A percentile compares a stretch with the other conserved stretches of the same genome.
These are phyloP conservation scores for Pleomassaria siparia DNA, from an alignment of 2,329 filamentous ascomycete species.

Conservation along the genomic window DNA sequence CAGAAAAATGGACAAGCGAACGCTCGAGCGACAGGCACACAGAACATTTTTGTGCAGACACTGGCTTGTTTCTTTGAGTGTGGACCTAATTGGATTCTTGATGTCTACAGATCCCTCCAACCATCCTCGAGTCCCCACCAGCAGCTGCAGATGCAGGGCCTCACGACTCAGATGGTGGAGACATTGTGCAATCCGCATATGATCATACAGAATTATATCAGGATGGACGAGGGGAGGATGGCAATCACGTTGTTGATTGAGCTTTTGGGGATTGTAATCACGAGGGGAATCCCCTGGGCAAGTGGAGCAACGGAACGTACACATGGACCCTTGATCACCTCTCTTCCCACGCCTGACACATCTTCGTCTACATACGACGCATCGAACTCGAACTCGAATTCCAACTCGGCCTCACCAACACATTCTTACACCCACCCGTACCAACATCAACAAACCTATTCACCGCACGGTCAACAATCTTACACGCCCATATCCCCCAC, in stretches of 20 bases:
- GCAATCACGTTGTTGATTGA: constrained; percentile 22
- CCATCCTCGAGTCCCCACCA: constrained; percentile 18
- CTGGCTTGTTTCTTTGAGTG: constrained; percentile 45
- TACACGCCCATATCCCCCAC: background rate
- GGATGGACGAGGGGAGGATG: constrained; percentile 21
- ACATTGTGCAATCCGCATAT: constrained; percentile 36
- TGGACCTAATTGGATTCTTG: constrained; percentile 43
- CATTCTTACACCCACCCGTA: constrained; percentile 5
- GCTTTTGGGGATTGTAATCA: constrained; percentile 22
- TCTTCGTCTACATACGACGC: background rate
- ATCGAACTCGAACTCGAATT: too few species aligned
- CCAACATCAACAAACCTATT: background rate
- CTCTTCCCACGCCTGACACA: background rate
- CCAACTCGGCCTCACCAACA: constrained; percentile 11
- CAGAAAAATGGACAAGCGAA: constrained; percentile 27
- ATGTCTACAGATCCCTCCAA: constrained; percentile 34
- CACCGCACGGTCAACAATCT: background rate
- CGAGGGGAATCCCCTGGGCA: constrained; percentile 37
- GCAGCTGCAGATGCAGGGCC: background rate
- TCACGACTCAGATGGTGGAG: constrained; percentile 23
- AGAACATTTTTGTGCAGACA: constrained; percentile 46
- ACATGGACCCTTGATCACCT: constrained; percentile 33
- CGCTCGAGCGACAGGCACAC: constrained; percentile 39
- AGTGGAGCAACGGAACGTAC: constrained; percentile 31
- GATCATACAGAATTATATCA: constrained; percentile 41